Base-by-base conservation (phyloP, 495 filamentous ascomycete genomes). In the Lophiostoma macrostomum region DNA sequence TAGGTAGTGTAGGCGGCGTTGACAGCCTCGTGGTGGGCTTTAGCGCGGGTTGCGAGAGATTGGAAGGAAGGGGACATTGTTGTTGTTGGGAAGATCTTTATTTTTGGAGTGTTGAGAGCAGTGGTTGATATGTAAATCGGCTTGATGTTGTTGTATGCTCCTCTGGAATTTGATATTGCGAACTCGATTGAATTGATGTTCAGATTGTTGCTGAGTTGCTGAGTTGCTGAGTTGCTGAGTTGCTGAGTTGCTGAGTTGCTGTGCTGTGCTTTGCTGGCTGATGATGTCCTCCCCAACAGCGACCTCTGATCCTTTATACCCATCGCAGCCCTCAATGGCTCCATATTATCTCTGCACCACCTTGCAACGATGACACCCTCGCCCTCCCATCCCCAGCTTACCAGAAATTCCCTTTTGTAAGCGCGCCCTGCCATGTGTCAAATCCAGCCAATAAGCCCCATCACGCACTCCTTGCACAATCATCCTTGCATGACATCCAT, bases 1-100 rank as follows among this genome's bases (percentile, higher is more conserved):
- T 36, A 50, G 4, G 45, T 25, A 19, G 31, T n/a, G 44, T 34
- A 48, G 7, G 44, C 44, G 18, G 44, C 44, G 44, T 48, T 48
- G 27, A 48, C 44, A 19, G 11, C 4, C 3, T 12, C 44, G 44
- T 48, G 44, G 29, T 48, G 44, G 4, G 27, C 28, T 28, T 48
- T 48, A 19, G 44, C 44, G 29, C 36, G 16, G 14, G 12, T 23
- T 13, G 44, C n/a, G 44, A 48, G 18, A 8, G 28, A 14, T 2
- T 23, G 2, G 28, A 34, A 36, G 44, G 24, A 5, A 18, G 28
- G 22, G 16, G 44, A 11, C 44, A 48, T 48, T 19, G 44, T 32
- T 4, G 28, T 34, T 34, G 44, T 11, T 16, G 44, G 38, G 22
- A 32, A 37, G 20, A 38, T 25, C 5, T 24, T 50, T 25, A 13